These are phyloP conservation scores for Claviceps africana DNA, from an alignment of 2,329 filamentous ascomycete species.

Conservation along the genomic window DNA sequence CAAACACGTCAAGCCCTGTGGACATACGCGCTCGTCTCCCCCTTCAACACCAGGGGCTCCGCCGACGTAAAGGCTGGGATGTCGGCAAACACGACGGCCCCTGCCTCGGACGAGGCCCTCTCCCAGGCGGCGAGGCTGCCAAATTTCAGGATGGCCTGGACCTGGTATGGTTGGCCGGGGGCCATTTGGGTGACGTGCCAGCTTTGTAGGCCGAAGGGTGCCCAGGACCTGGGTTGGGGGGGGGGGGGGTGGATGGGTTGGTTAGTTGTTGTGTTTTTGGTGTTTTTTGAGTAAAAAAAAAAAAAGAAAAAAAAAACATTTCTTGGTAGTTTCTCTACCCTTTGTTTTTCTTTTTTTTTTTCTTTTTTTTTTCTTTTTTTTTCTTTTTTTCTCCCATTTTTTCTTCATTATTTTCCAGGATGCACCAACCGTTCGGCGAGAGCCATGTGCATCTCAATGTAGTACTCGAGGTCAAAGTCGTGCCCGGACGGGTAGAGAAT, in stretches of 20 bases:
- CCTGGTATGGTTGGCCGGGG: slow-evolving; percentile 10
- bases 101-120: slow-evolving; percentile 4
- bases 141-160: slow-evolving; percentile 13
- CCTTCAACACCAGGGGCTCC: slow-evolving; percentile 12
- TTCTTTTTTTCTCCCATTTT: too few species aligned
- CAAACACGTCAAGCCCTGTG: neutral
- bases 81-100: slow-evolving; percentile 11
- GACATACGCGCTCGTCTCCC: neutral
- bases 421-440: slow-evolving; percentile 11
- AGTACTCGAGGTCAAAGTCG: slow-evolving; percentile 14
- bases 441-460: slow-evolving; percentile 15
- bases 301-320: neutral
- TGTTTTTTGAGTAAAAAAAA: neutral
- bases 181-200: slow-evolving; percentile 12
- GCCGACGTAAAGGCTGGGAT: slow-evolving; percentile 12
- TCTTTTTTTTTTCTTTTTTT: too few species aligned
- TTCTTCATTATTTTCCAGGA: too few species aligned
- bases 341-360: too few species aligned
- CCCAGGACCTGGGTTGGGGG: slow-evolving; percentile 9
- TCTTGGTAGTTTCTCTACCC: too few species aligned
- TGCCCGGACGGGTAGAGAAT: slow-evolving; percentile 15
- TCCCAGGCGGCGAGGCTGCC: slow-evolving; percentile 10
- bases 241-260: too few species aligned
- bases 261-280: neutral
- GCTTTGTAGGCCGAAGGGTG: slow-evolving; percentile 8